A percentile compares a stretch with the other conserved stretches of the same genome.
These are phyloP conservation scores for Apiospora koreana DNA, from an alignment of 2,329 filamentous ascomycete species.

Conservation along the genomic window DNA sequence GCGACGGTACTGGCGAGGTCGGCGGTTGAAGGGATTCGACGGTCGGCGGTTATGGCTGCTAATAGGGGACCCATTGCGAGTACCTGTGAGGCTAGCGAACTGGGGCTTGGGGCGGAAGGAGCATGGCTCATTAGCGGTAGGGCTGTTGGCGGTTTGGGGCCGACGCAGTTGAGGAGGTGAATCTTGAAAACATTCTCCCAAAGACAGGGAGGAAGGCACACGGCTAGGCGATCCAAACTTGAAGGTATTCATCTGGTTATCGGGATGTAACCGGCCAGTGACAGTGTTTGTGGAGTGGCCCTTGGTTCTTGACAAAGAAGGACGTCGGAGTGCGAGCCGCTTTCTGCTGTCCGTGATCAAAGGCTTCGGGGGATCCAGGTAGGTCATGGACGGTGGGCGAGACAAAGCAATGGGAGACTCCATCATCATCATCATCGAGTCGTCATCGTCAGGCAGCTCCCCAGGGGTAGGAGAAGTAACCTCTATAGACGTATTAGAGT, in stretches of 20 bases:
- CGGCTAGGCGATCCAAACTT: conserved; percentile 62
- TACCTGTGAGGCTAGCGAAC: conserved; percentile 59
- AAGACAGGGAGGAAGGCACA: conserved; percentile 61
- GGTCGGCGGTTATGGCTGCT: conserved; percentile 70
- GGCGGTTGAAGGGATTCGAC: conserved; percentile 71
- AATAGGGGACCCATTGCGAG: conserved; percentile 75
- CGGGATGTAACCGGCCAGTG: conserved; percentile 59
- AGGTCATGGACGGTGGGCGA: conserved; percentile 38
- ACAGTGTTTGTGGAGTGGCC: conserved; percentile 70
- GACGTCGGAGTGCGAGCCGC: conserved; percentile 65
- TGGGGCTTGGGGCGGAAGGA: conserved; percentile 65
- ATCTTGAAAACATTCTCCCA: conserved; percentile 79
- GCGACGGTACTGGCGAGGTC: conserved; percentile 85
- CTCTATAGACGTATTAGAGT: conserved; percentile 59
- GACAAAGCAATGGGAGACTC: conserved; percentile 56
- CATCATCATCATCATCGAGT: conserved; percentile 45
- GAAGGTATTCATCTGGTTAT: conserved; percentile 71
- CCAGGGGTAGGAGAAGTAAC: conserved; percentile 72
- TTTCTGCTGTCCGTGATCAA: conserved; percentile 61
- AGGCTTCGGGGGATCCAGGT: conserved; percentile 50
- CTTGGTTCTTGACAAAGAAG: conserved; percentile 74
- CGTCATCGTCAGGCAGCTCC: conserved; percentile 36
- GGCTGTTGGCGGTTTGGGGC: conserved; percentile 62
- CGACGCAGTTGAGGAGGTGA: conserved; percentile 75
- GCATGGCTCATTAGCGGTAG: conserved; percentile 54